Evolutionary conservation across 148 eudicot species (phyloP), one percentile per base, ranked within the genome.

Genomic region (Camellia sinensis): DNA sequence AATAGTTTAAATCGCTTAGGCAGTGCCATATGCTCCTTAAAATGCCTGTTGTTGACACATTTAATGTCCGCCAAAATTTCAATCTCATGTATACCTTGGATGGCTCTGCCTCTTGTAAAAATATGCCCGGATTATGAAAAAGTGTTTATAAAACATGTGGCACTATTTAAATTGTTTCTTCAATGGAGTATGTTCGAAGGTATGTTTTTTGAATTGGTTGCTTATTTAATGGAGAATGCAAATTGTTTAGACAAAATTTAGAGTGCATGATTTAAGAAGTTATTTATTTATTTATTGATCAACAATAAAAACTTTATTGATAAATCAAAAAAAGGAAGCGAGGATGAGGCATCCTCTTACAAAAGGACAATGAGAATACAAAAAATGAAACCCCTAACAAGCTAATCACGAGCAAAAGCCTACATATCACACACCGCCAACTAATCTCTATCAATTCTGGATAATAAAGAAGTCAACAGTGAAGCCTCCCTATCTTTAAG

Each of bases 181-280:
- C 7, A 9, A 18, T 69, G 60, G 60, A 53, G 17, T 53, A 54
- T 48, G 74, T 19, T 46, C 3, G 60, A 21, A 14, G n/a, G 18
- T 59, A 14, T 63, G 44, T 53, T 73, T 6, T 12, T 13, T 0
- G 17, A 48, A 45, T 46, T 59, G 21, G 57, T 71, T 19, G 74
- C 74, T 19, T n/a, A 46, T 71, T 19, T 21, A 12, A 48, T 71
- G 59, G 74, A 71, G 57, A 48, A 46, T 37, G 17, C 74, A 71
- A 50, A 50, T 50, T 29, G 37, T 29, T 71, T 50, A 10, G 41
- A 71, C 75, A 19, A 3, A 48, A 19, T 72, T 54, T 56, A 19
- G 75, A 18, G 17, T 71, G 60, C 76, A 9, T 53, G 21, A 37
- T 72, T 72, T 53, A 12, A 5, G 76, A 29, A 2, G 46, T 37